Percentiles rank a stretch among this genome's conserved stretches.
phyloP scores from a whole-genome alignment of 176 grass and related monocot genomes.

The Ananas comosus region DNA sequence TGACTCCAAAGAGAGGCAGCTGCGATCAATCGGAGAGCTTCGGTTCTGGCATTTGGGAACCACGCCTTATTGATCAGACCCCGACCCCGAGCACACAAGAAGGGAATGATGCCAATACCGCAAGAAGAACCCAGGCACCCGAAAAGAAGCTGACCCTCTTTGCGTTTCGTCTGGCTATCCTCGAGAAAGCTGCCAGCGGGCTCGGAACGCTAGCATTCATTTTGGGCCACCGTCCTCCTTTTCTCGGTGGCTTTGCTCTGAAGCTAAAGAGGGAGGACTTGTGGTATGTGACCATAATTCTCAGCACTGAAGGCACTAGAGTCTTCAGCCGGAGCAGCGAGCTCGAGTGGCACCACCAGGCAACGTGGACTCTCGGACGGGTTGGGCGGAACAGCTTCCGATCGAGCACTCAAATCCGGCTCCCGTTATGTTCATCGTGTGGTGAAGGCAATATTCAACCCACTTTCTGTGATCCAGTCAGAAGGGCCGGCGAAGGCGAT shows the following conservation, averaged over 20 bases:
- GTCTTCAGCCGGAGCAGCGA: conserved; percentile 25
- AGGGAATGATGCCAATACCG: not conserved
- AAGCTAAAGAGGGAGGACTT: conserved; percentile 10
- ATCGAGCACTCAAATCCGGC: conserved; percentile 19
- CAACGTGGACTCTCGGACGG: conserved; percentile 10
- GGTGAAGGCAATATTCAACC: conserved; percentile 5
- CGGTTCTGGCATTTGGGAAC: not conserved
- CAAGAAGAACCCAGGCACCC: not conserved
- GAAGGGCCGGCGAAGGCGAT: too few relatives aligned
- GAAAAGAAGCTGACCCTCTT: not conserved
- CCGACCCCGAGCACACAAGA: not conserved
- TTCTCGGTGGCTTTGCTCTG: conserved; percentile 15
- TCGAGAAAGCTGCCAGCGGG: not conserved
- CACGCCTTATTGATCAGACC: not conserved
- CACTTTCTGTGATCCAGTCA: not conserved
- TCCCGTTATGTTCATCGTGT: conserved; percentile 29
- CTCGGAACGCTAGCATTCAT: conserved; percentile 8
- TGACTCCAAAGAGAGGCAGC: not conserved
- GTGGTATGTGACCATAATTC: conserved; percentile 11
- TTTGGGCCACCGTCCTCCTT: conserved; percentile 14
- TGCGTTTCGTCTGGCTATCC: not conserved
- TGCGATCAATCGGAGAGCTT: not conserved
- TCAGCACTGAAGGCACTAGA: conserved; percentile 14
- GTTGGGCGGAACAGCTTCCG: conserved; percentile 2
- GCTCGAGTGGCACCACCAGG: conserved; percentile 27